A percentile compares a stretch with the other conserved stretches of the same genome.
These are phyloP conservation scores for Leccinellum rugosiceps DNA, from an alignment of 768 basidiomycete genomes.

Conservation along the genomic window DNA sequence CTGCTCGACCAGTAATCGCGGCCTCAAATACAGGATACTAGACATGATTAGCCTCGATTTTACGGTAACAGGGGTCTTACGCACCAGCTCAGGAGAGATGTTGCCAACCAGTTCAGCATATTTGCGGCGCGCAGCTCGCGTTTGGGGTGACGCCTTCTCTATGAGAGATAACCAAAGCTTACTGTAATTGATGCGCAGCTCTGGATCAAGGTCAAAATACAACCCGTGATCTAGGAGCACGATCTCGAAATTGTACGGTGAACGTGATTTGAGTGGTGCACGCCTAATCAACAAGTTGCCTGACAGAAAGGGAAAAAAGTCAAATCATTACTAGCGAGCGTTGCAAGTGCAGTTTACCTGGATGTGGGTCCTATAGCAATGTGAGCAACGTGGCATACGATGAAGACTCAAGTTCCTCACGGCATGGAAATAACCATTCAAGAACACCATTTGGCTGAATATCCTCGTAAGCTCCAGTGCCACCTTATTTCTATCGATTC, in stretches of 20 bases:
- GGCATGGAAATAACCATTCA: constrained; percentile 89
- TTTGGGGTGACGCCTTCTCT: constrained; percentile 60
- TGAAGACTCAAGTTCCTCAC: constrained; percentile 40
- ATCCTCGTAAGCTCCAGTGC: constrained; percentile 87
- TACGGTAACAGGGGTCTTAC: constrained; percentile 17
- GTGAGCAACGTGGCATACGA: constrained; percentile 11
- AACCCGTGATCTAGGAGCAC: constrained; percentile 92
- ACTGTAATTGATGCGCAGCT: constrained; percentile 79
- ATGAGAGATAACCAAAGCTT: constrained; percentile 92
- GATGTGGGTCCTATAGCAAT: constrained; percentile 73
- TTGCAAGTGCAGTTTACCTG: constrained; percentile 44
- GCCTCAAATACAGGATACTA: constrained; percentile 95
- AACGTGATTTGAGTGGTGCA: constrained; percentile 54
- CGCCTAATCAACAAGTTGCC: constrained; percentile 92
- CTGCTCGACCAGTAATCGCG: constrained; percentile 83
- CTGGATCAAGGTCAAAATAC: constrained; percentile 85
- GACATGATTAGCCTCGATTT: constrained; percentile 1
- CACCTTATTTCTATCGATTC: constrained; percentile 93
- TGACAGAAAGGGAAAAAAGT: constrained; percentile 15
- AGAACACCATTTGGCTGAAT: constrained; percentile 93
- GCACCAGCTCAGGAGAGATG: constrained; percentile 79
- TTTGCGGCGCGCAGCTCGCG: constrained; percentile 67
- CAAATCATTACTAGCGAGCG: constrained; percentile 2
- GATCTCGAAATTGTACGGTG: constrained; percentile 94
- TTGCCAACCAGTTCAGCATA: constrained; percentile 92